These are phyloP conservation scores for Aspergillus sclerotialis DNA, from an alignment of 2,329 filamentous ascomycete genomes.

Conservation along the genomic window DNA sequence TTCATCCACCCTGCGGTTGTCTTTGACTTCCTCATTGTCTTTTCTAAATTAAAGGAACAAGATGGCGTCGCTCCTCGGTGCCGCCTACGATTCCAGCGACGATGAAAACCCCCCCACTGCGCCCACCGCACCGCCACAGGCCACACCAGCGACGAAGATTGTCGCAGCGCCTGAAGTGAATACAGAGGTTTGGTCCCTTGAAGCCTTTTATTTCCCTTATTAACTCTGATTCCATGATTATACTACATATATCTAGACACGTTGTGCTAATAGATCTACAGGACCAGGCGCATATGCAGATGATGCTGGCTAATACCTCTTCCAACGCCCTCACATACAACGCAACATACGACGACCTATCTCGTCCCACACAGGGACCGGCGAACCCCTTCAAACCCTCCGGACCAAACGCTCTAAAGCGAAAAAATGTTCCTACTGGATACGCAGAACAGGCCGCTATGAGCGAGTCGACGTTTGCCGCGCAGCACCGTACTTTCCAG, in stretches of 20 bases:
- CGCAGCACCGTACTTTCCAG: conserved; percentile 78
- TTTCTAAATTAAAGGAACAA: conserved; percentile 4
- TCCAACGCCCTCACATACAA: conserved; percentile 47
- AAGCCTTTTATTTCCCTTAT: neutral
- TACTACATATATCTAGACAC: no score
- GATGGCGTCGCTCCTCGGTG: conserved; percentile 40
- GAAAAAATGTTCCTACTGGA: conserved; percentile 78
- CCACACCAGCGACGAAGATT: conserved; percentile 30
- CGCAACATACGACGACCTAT: conserved; percentile 63
- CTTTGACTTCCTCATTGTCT: conserved; percentile 5
- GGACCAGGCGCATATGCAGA: conserved; percentile 44
- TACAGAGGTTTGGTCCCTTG: conserved; percentile 48
- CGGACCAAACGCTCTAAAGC: conserved; percentile 53
- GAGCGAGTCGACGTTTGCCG: conserved; percentile 83
- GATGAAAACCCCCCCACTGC: conserved; percentile 31
- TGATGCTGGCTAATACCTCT: conserved; percentile 46
- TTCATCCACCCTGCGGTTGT: conserved; percentile 6
- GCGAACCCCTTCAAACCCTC: conserved; percentile 68
- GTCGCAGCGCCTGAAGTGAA: conserved; percentile 48
- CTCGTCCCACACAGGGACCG: conserved; percentile 60
- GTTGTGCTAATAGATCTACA: conserved; percentile 37
- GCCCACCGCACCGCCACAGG: conserved; percentile 14
- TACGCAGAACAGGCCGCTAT: conserved; percentile 81
- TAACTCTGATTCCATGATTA: conserved; percentile 21
- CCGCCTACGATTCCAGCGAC: conserved; percentile 43